Base-by-base conservation (phyloP, 345 rosid genomes). In the Aethionema arabicum region DNA sequence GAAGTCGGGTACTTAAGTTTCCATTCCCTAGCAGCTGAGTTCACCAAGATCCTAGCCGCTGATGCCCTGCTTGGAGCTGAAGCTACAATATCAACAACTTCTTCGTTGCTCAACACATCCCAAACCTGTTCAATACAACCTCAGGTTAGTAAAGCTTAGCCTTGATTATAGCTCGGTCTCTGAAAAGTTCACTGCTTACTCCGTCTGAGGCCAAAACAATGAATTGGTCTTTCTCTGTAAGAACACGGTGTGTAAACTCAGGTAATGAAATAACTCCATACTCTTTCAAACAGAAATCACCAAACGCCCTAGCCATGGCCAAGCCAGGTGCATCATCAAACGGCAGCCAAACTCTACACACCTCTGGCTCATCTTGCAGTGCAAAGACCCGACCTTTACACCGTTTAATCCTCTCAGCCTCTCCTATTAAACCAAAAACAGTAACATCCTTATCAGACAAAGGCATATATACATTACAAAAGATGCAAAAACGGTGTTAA, bases 261-360 rank as follows among this genome's bases (percentile, higher is more conserved):
- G 97, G 99, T 61, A 88, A 72, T 0, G 97, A 95, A 56, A 95
- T 95, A 49, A 95, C 99, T 49, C 99, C 99, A 66, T 95, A 95
- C 11, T 93, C 99, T 83, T 93, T 93, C 63, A 93, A 72, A 80
- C 99, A 93, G 66, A 93, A 93, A 76, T 88, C 99, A 11, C 99
- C 99, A 63, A 95, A 95, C 32, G 99, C 99, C 59, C 99, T 85
- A 36, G 99, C 99, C 97, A 95, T 95, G 64, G 99, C 99, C 11
- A 95, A 71, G 40, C 99, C 99, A 39, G 97, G 99, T 52, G 97
- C 97, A 75, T 95, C 96, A 80, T 95, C 99, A 68, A 80, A 95
- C 56, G 99, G 99, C 82, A 95, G 72, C 99, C 99, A 95, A 45
- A 95, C 99, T 77, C 97, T 87, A 2, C 84, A 73, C 48, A 95